Conservation (phyloP, 2,329 filamentous ascomycete genomes). For the Gnomoniopsis smithogilvyi region DNA sequence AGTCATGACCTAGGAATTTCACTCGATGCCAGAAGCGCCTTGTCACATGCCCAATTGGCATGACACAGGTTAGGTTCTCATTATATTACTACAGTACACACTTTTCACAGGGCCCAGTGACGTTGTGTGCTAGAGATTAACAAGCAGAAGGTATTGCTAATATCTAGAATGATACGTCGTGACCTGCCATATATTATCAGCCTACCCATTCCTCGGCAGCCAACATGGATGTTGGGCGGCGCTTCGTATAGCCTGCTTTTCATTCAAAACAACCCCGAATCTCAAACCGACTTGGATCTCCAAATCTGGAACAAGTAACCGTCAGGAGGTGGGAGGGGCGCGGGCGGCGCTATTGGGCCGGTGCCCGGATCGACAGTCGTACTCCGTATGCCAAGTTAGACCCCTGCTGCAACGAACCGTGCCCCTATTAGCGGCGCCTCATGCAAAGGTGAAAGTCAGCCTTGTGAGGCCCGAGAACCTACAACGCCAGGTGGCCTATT, state of each 20-base stretch:
- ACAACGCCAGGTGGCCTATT: neutral
- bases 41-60: neutral
- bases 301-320: slow-evolving; percentile 8
- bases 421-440: neutral
- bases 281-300: neutral
- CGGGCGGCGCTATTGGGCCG: neutral
- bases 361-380: slow-evolving; percentile 4
- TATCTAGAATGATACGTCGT: neutral
- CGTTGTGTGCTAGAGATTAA: too few relatives aligned
- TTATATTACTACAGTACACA: neutral
- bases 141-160: too few relatives aligned
- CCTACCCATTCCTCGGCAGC: neutral
- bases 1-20: slow-evolving; percentile 2
- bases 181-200: neutral
- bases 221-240: neutral
- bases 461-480: neutral
- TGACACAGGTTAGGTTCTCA: neutral
- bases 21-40: slow-evolving; percentile 1
- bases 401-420: neutral
- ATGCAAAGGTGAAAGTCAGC: slow-evolving; percentile 1
- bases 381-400: slow-evolving; percentile 8
- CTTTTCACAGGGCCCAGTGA: neutral
- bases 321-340: slow-evolving; percentile 9
- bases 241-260: neutral
- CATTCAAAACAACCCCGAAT: slow-evolving; percentile 2